These are phyloP conservation scores for Periconia sp. DNA, from an alignment of 2,329 filamentous ascomycete genomes.

Conservation along the genomic window DNA sequence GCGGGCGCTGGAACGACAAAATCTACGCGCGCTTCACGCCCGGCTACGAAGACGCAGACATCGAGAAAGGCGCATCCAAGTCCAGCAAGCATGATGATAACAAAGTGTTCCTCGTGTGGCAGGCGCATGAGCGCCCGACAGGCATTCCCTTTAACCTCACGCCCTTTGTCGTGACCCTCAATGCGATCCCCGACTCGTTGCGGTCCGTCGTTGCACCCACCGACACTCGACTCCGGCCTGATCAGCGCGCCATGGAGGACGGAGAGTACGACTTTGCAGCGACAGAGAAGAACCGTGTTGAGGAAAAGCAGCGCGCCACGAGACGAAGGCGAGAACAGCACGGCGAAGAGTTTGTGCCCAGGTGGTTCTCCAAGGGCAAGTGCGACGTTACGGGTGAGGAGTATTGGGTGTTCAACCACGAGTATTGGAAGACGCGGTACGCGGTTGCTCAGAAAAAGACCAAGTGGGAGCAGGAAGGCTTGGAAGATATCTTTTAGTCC, in stretches of 20 bases:
- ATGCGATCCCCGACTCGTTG: conserved; percentile 85
- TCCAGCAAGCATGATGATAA: conserved; percentile 60
- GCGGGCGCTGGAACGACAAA: conserved; percentile 96
- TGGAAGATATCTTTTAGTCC: conserved; percentile 73
- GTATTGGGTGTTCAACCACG: conserved; percentile 85
- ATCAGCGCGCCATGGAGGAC: conserved; percentile 98
- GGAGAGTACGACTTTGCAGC: conserved; percentile 95
- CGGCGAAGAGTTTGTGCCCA: conserved; percentile 79
- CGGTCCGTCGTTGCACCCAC: conserved; percentile 80
- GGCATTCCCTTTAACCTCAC: conserved; percentile 97
- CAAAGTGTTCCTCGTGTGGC: conserved; percentile 89
- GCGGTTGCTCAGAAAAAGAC: conserved; percentile 64
- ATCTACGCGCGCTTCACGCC: conserved; percentile 92
- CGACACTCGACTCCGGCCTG: conserved; percentile 87
- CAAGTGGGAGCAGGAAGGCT: conserved; percentile 61
- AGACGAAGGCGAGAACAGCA: conserved; percentile 71
- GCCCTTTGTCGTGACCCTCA: conserved; percentile 91
- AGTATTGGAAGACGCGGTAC: conserved; percentile 81
- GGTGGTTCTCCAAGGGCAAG: conserved; percentile 77
- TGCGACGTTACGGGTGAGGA: conserved; percentile 83
- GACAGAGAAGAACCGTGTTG: conserved; percentile 88
- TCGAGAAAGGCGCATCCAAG: conserved; percentile 43
- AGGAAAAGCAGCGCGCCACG: conserved; percentile 84
- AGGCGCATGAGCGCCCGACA: conserved; percentile 76
- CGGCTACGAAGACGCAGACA: conserved; percentile 77